These are phyloP conservation scores for Dryas octopetala DNA, from an alignment of 306 rosid genomes.

Conservation along the genomic window DNA sequence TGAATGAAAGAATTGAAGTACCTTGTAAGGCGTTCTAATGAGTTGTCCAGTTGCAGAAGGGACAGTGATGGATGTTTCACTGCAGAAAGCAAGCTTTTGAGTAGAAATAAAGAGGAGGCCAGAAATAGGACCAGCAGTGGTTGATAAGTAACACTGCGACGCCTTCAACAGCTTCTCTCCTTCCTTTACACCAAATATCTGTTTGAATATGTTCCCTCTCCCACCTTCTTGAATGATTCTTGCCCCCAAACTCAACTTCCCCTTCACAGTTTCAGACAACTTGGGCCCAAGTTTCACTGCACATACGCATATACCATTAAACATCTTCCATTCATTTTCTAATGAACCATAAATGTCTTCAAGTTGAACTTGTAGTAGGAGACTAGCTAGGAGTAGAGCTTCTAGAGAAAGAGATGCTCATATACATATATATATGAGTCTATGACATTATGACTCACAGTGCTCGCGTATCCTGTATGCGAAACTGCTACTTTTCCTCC, in stretches of 20 bases:
- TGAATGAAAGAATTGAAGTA: conserved; percentile 7
- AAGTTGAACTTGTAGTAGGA: no score
- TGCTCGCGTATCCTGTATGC: conserved; percentile 61
- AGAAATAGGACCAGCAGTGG: conserved; percentile 81
- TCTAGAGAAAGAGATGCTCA: no score
- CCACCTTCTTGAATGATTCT: conserved; percentile 72
- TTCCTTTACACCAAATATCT: conserved; percentile 53
- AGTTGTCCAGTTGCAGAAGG: conserved; percentile 44
- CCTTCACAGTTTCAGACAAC: conserved; percentile 60
- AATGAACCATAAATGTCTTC: no score
- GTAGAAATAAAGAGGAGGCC: conserved; percentile 76
- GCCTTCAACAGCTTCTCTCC: conserved; percentile 82
- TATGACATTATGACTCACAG: conserved; percentile 32
- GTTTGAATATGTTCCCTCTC: conserved; percentile 66
- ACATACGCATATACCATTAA: background rate
- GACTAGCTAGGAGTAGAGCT: no score
- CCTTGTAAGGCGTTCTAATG: conserved; percentile 61
- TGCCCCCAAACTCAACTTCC: conserved; percentile 76
- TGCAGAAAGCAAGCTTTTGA: conserved; percentile 66
- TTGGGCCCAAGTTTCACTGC: conserved; percentile 72
- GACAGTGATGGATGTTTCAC: conserved; percentile 55
- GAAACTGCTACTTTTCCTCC: conserved; percentile 40
- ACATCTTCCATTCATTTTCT: no score
- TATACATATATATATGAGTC: no score
- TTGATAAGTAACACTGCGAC: conserved; percentile 75